Evolutionary conservation across 768 basidiomycete species (phyloP).

Genomic region (Tricholoma matsutake): DNA sequence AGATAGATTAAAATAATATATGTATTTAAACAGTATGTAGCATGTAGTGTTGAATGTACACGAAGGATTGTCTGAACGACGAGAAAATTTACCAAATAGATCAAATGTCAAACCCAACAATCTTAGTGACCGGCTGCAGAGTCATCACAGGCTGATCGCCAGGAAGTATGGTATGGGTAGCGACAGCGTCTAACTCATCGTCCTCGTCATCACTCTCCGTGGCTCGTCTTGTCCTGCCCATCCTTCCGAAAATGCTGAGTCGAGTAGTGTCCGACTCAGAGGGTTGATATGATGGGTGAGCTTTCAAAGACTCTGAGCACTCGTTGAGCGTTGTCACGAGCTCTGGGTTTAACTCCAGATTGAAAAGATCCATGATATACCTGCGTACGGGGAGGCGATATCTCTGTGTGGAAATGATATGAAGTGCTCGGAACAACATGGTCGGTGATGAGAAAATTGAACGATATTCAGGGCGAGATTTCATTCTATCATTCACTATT

Average conservation of each 20-base stretch:
- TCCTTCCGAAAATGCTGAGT: conserved; percentile 59
- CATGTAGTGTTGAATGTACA: conserved; percentile 1
- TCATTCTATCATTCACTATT: conserved; percentile 50
- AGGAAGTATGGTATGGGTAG: conserved; percentile 31
- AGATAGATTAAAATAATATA: background rate
- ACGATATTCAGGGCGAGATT: conserved; percentile 72
- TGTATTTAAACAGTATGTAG: conserved; percentile 4
- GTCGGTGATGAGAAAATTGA: conserved; percentile 72
- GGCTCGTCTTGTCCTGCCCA: conserved; percentile 45
- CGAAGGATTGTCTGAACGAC: background rate
- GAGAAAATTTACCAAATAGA: background rate
- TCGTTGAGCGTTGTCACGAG: conserved; percentile 53
- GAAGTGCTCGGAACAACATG: conserved; percentile 81
- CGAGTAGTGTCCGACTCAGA: conserved; percentile 41
- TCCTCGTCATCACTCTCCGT: conserved; percentile 66
- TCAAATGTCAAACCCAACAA: conserved; percentile 53
- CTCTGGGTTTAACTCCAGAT: conserved; percentile 68
- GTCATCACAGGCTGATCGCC: conserved; percentile 50
- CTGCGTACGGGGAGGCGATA: conserved; percentile 90
- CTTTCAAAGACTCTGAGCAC: conserved; percentile 48
- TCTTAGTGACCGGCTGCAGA: conserved; percentile 54
- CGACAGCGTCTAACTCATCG: conserved; percentile 44
- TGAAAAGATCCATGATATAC: conserved; percentile 92
- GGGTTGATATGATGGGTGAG: conserved; percentile 41
- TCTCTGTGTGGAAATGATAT: conserved; percentile 83